Conservation (phyloP, 805 yeast genomes). For the Candida bentonensis region DNA sequence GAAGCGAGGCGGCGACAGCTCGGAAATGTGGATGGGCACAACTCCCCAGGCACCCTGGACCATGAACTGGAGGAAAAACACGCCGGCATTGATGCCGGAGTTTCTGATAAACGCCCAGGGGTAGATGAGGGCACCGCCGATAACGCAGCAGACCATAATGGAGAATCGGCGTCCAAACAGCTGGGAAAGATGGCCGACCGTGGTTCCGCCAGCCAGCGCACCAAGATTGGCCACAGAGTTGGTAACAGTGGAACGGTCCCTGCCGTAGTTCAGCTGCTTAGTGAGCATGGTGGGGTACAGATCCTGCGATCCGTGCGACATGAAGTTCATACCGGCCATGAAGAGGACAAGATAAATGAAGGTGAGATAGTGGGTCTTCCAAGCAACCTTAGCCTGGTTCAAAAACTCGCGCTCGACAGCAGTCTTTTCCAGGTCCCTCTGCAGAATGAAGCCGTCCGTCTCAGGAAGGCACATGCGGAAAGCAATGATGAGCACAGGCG, state of each 20-base stretch:
- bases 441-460: constrained; percentile 35
- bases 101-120: constrained; percentile 40
- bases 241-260: constrained; percentile 40
- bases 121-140: constrained; percentile 48
- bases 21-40: constrained; percentile 50
- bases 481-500: constrained; percentile 41
- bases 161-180: constrained; percentile 48
- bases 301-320: constrained; percentile 66
- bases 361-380: constrained; percentile 45
- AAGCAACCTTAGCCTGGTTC: constrained; percentile 22
- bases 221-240: constrained; percentile 53
- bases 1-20: constrained; percentile 50
- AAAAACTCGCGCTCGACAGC: constrained; percentile 10
- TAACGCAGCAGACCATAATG: constrained; percentile 33
- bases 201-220: constrained; percentile 51
- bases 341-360: constrained; percentile 42
- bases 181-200: constrained; percentile 43
- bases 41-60: constrained; percentile 71
- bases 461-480: constrained; percentile 52
- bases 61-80: constrained; percentile 48
- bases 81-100: constrained; percentile 43
- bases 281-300: constrained; percentile 50
- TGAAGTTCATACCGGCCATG: constrained; percentile 59
- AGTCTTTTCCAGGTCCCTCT: constrained; percentile 14
- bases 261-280: constrained; percentile 34